phyloP scores from a whole-genome alignment of 768 basidiomycete genomes.

The Auriscalpium microsporum region DNA sequence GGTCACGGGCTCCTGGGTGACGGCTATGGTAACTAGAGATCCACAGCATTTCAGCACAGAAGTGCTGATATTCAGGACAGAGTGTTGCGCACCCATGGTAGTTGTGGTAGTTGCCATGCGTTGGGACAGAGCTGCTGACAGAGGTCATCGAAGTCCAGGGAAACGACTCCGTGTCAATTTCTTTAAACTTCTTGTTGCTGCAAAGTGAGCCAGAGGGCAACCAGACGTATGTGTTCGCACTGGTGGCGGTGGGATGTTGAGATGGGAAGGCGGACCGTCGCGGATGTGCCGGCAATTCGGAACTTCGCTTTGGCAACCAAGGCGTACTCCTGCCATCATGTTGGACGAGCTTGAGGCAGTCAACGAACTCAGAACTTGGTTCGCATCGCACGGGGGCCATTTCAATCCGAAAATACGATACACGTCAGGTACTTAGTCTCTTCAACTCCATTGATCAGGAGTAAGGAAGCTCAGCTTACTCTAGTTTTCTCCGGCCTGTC shows the following conservation, averaged over 20 bases:
- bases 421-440: constrained; percentile 32
- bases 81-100: constrained; percentile 8
- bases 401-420: constrained; percentile 42
- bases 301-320: background rate
- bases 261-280: background rate
- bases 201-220: background rate
- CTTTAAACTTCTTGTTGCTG: too few relatives aligned
- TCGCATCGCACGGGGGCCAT: constrained; percentile 37
- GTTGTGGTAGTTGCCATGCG: constrained; percentile 16
- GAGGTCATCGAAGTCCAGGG: constrained; percentile 1
- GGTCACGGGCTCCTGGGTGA: constrained; percentile 32
- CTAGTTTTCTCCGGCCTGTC: constrained; percentile 33
- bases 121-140: constrained; percentile 6
- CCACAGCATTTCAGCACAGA: too few relatives aligned
- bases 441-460: background rate
- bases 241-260: background rate
- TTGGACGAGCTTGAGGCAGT: constrained; percentile 14
- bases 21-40: constrained; percentile 5
- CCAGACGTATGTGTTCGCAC: background rate
- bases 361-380: constrained; percentile 40
- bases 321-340: background rate
- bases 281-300: background rate
- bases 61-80: background rate
- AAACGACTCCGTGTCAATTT: background rate
- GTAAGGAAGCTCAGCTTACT: background rate